Evolutionary conservation across 2,329 filamentous ascomycete genomes (phyloP).

Genomic region (Claviceps africana): DNA sequence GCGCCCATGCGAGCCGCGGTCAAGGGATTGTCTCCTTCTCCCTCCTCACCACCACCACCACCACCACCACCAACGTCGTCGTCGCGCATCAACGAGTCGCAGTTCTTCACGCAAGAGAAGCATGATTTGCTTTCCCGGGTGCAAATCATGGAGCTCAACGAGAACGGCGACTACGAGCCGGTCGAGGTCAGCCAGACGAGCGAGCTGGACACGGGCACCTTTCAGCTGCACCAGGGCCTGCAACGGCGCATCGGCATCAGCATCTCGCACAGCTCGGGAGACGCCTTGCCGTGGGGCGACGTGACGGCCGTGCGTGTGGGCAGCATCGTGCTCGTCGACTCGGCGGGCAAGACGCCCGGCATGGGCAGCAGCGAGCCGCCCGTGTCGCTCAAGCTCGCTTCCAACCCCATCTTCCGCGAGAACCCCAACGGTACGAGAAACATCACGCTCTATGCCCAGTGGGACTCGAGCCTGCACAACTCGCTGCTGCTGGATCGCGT

Average conservation of each 20-base stretch:
- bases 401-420: slow-evolving; percentile 64
- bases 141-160: slow-evolving; percentile 82
- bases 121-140: slow-evolving; percentile 83
- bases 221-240: slow-evolving; percentile 88
- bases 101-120: slow-evolving; percentile 86
- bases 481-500: slow-evolving; percentile 88
- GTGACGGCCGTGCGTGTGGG: slow-evolving; percentile 65
- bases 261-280: slow-evolving; percentile 81
- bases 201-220: slow-evolving; percentile 75
- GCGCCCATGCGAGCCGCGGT: slow-evolving; percentile 42
- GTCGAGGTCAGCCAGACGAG: slow-evolving; percentile 83
- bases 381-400: slow-evolving; percentile 61
- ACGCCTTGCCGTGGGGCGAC: slow-evolving; percentile 78
- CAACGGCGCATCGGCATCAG: slow-evolving; percentile 79
- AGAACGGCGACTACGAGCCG: slow-evolving; percentile 79
- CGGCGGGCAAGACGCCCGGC: slow-evolving; percentile 71
- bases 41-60: background rate
- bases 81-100: slow-evolving; percentile 71
- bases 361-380: slow-evolving; percentile 58
- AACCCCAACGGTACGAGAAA: slow-evolving; percentile 84
- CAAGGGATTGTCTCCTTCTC: slow-evolving; percentile 22
- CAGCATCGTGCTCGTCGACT: slow-evolving; percentile 69
- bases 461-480: slow-evolving; percentile 88
- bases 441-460: slow-evolving; percentile 78
- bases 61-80: background rate